These are phyloP conservation scores for Mixia osmundae DNA, from an alignment of 1,284 basidiomycete genomes.

Conservation along the genomic window DNA sequence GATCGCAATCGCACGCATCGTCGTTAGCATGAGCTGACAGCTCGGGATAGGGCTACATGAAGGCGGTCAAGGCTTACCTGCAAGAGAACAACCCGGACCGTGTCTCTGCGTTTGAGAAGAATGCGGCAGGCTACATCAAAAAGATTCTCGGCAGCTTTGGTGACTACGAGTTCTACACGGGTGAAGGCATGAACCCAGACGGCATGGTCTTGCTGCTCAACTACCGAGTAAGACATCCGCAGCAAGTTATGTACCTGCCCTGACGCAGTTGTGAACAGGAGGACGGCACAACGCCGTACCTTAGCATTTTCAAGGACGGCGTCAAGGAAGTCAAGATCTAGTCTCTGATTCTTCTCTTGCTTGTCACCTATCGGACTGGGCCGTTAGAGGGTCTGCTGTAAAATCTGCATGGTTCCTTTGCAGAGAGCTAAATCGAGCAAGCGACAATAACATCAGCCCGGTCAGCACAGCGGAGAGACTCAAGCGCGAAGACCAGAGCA, in stretches of 20 bases:
- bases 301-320: constrained; percentile 85
- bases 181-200: constrained; percentile 55
- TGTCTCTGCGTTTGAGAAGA: constrained; percentile 61
- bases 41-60: constrained; percentile 43
- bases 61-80: constrained; percentile 44
- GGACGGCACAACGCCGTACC: constrained; percentile 41
- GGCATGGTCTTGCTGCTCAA: constrained; percentile 78
- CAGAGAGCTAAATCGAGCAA: too few relatives aligned
- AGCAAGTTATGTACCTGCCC: constrained; percentile 29
- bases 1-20: not conserved
- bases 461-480: not conserved
- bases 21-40: not conserved
- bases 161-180: constrained; percentile 70
- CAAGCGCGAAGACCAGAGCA: too few relatives aligned
- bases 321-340: constrained; percentile 32
- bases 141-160: constrained; percentile 78
- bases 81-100: constrained; percentile 35
- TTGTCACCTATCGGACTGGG: not conserved
- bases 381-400: not conserved
- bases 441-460: not conserved
- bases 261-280: constrained; percentile 25
- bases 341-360: not conserved
- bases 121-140: constrained; percentile 20
- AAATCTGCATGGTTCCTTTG: not conserved
- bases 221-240: constrained; percentile 34